Evolutionary conservation across 192 early-diverging fungal genomes (phyloP).

Genomic region (Mortierella hygrophila): DNA sequence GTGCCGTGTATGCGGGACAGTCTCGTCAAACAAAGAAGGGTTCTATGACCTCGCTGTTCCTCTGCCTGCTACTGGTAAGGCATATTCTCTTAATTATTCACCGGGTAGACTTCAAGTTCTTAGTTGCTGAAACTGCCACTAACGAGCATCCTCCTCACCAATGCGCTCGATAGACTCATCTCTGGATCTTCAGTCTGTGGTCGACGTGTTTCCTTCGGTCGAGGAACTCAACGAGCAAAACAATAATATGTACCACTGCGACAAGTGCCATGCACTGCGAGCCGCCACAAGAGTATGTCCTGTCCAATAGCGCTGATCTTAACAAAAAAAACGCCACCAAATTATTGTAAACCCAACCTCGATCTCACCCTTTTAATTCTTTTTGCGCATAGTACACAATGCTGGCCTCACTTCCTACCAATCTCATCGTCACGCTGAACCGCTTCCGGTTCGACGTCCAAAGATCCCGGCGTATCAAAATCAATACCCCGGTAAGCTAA

Average conservation of each 20-base stretch:
- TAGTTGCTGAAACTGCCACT: background rate
- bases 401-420: conserved; percentile 24
- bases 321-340: background rate
- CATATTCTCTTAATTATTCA: background rate
- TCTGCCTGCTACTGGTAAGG: conserved; percentile 33
- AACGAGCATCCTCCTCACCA: background rate
- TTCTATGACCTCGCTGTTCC: conserved; percentile 44
- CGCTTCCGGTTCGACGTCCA: conserved; percentile 46
- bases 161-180: background rate
- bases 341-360: background rate
- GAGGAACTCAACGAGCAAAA: conserved; percentile 35
- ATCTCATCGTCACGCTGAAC: conserved; percentile 44
- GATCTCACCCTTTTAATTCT: background rate
- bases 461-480: conserved; percentile 30
- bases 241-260: conserved; percentile 39
- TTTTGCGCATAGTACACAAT: conserved; percentile 23
- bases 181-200: conserved; percentile 20
- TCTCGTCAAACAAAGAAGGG: conserved; percentile 40
- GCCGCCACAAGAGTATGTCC: conserved; percentile 28
- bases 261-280: conserved; percentile 35
- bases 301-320: too few species aligned
- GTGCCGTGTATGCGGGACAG: conserved; percentile 27
- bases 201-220: conserved; percentile 36
- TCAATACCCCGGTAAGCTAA: conserved; percentile 33
- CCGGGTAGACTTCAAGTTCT: background rate